Evolutionary conservation across 2,329 filamentous ascomycete genomes (phyloP), one percentile per base, ranked within the genome.

Genomic region (Aureobasidium leucospermi): DNA sequence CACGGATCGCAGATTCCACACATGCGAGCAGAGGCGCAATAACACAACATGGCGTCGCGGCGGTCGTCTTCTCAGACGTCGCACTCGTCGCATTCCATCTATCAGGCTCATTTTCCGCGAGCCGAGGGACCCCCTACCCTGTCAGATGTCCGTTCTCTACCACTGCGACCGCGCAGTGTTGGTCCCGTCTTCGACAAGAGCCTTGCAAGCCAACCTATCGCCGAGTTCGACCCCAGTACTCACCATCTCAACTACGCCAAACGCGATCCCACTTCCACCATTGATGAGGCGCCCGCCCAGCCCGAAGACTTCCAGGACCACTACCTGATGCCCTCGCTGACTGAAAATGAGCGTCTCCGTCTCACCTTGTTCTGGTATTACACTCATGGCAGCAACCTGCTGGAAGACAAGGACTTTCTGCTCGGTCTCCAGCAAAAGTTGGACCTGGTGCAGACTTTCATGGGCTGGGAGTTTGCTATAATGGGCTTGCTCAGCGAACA

Each of bases 391-490:
- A 68, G 69, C 31, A 71, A 71, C 4, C 67, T 76, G 8, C 63
- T 74, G 10, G 64, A 74, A 7, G 74, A 79, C 56, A 62, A 62
- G 6, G 75, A 77, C 38, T 67, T 79, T 38, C 66, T 78, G 15
- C 69, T 69, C 2, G 70, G 72, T 0, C 63, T 79, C 3, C 75
- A 77, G 29, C 74, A 77, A 29, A 78, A 78, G 61, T 69, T 75
- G 0, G 66, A 69, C 15, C 65, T 79, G 2, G 75, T 73, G 0
- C 67, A 73, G 28, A 72, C 78, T 23, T 73, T 73, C 0, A 71
- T 74, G 5, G 75, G 70, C 7, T 79, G 77, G 76, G 76, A 79
- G 8, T 76, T 72, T 58, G 76, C 71, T n/a, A 73, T 78, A 16
- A 68, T 77, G 6, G 77, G 77, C 2, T 64, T 79, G 3, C 67